phyloP scores from a whole-genome alignment of 2,329 filamentous ascomycete genomes.

The Dryadomyces quercus-mongolicae region DNA sequence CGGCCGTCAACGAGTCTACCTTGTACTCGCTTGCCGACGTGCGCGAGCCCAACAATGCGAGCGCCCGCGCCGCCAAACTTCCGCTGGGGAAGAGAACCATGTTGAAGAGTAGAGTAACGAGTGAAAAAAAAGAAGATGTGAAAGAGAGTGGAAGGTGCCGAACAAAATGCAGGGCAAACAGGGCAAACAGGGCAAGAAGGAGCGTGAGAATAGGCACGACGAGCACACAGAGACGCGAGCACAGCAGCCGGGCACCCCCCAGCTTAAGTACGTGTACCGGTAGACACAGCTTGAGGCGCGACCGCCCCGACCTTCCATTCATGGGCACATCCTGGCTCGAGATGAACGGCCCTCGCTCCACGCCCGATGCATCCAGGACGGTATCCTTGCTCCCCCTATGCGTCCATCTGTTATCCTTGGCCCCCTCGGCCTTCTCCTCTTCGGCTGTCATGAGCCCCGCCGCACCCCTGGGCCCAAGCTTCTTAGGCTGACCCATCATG shows the following conservation, averaged over 20 bases:
- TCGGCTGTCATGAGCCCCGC: not conserved
- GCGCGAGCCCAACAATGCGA: not conserved
- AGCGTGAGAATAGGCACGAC: not conserved
- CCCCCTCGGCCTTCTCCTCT: not conserved
- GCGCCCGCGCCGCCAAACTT: not conserved
- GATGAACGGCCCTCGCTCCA: not conserved
- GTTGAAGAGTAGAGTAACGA: not conserved
- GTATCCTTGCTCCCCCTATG: not conserved
- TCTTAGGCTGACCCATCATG: not conserved
- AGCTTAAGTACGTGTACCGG: not conserved
- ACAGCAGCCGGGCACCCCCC: not conserved
- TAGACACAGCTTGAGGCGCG: not conserved
- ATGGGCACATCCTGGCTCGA: not conserved
- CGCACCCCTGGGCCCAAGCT: not conserved
- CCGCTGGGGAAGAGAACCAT: not conserved
- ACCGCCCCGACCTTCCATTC: not conserved
- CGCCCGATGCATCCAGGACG: too few species aligned
- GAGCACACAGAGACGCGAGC: not conserved
- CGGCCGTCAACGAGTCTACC: constrained; percentile 19
- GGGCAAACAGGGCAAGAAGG: not conserved
- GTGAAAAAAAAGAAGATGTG: not conserved
- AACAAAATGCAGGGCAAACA: not conserved
- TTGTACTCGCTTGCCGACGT: constrained; percentile 17
- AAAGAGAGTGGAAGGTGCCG: not conserved
- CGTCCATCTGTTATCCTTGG: not conserved